A percentile compares a stretch with the other conserved stretches of the same genome.
These are phyloP conservation scores for Sclerotiophoma versabilis DNA, from an alignment of 2,329 filamentous ascomycete genomes.

Conservation along the genomic window DNA sequence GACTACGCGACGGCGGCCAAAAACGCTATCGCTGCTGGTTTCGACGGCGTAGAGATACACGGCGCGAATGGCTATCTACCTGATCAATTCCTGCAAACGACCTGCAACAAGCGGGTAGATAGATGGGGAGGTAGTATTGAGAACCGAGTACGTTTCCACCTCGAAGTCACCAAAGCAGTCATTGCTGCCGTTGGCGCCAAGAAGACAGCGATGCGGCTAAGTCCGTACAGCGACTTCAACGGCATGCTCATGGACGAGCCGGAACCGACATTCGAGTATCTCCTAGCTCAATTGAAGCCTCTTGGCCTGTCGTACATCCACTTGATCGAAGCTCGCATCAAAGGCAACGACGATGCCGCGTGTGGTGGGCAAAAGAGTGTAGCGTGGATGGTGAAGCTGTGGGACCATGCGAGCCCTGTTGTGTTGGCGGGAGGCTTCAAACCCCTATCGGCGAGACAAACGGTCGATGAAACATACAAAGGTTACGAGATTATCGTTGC, in stretches of 20 bases:
- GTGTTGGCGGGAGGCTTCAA: constrained; percentile 52
- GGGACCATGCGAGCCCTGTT: constrained; percentile 30
- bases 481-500: constrained; percentile 41
- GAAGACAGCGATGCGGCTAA: constrained; percentile 64
- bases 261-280: constrained; percentile 57
- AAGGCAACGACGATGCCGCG: constrained; percentile 19
- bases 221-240: constrained; percentile 67
- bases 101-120: constrained; percentile 60
- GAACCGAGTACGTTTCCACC: constrained; percentile 58
- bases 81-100: constrained; percentile 69
- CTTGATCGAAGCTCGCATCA: constrained; percentile 13
- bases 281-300: neutral
- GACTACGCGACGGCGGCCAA: constrained; percentile 52
- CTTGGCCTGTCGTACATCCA: neutral
- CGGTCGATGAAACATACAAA: constrained; percentile 47
- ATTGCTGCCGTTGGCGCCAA: constrained; percentile 59
- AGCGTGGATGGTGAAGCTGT: constrained; percentile 19
- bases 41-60: constrained; percentile 66
- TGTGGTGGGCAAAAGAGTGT: constrained; percentile 24
- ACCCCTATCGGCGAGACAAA: constrained; percentile 40
- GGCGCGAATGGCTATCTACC: constrained; percentile 72
- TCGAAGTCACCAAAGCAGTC: constrained; percentile 62
- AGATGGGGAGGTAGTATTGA: constrained; percentile 57
- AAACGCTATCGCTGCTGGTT: constrained; percentile 58
- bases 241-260: constrained; percentile 68